Percentiles rank a stretch among this genome's conserved stretches.
These are phyloP conservation scores for Candida stauntonica DNA, from an alignment of 805 yeast species.

Conservation along the genomic window DNA sequence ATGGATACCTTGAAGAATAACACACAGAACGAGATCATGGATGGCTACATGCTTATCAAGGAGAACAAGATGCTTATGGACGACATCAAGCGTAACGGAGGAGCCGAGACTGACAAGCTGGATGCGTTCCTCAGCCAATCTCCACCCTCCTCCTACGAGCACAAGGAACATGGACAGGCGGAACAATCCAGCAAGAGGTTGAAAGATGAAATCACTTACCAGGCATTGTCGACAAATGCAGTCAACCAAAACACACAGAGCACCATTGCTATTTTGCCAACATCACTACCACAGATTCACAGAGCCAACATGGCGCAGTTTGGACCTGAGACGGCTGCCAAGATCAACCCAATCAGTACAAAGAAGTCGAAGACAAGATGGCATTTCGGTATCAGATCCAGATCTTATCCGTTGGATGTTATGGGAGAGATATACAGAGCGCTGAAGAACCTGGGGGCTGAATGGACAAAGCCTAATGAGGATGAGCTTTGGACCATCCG, in stretches of 20 bases:
- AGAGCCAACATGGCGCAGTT: slow-evolving; percentile 82
- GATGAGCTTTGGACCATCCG: slow-evolving; percentile 95
- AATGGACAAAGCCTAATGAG: slow-evolving; percentile 93
- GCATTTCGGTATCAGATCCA: slow-evolving; percentile 97
- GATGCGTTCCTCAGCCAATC: slow-evolving; percentile 58
- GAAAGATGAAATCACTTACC: slow-evolving; percentile 32
- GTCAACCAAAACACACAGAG: slow-evolving; percentile 39
- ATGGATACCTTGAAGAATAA: slow-evolving; percentile 62
- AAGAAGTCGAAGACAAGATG: slow-evolving; percentile 93
- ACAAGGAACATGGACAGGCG: slow-evolving; percentile 13
- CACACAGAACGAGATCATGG: slow-evolving; percentile 69
- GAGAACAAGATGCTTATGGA: slow-evolving; percentile 71
- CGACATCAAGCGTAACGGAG: slow-evolving; percentile 34
- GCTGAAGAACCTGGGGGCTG: slow-evolving; percentile 88
- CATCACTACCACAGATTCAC: slow-evolving; percentile 91
- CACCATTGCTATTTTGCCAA: slow-evolving; percentile 88
- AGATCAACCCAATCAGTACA: slow-evolving; percentile 52
- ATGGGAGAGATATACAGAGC: slow-evolving; percentile 99
- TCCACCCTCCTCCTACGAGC: slow-evolving; percentile 38
- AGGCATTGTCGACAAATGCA: slow-evolving; percentile 27
- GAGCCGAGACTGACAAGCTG: slow-evolving; percentile 38
- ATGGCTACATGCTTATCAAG: slow-evolving; percentile 77
- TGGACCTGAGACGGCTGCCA: slow-evolving; percentile 43
- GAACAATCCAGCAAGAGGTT: slow-evolving; percentile 12
- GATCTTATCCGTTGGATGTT: slow-evolving; percentile 95